phyloP scores from a whole-genome alignment of 805 yeast genomes.

The Pichia nanzhaoensis region DNA sequence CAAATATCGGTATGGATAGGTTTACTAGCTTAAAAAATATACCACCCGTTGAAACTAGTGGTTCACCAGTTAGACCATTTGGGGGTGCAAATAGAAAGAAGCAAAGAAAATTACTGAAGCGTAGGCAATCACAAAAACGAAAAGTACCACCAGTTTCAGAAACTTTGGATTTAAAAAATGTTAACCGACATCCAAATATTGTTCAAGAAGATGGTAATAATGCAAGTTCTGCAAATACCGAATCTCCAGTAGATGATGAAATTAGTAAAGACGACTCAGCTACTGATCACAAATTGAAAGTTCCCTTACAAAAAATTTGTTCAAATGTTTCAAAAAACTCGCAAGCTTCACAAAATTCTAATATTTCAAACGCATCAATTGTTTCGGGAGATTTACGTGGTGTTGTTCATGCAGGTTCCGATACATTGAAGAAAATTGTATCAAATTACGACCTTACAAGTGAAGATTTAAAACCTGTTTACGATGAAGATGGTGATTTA shows the following conservation, averaged over 20 bases:
- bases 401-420: slow-evolving; percentile 11
- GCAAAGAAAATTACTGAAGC: slow-evolving; percentile 37
- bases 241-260: not conserved
- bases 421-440: slow-evolving; percentile 14
- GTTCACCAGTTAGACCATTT: slow-evolving; percentile 56
- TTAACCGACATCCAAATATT: slow-evolving; percentile 7
- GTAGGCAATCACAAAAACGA: slow-evolving; percentile 23
- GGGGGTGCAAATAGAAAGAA: slow-evolving; percentile 64
- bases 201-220: not conserved
- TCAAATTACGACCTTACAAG: slow-evolving; percentile 17
- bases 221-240: not conserved
- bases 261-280: not conserved
- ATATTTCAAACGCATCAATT: slow-evolving; percentile 13
- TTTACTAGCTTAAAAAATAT: slow-evolving; percentile 3
- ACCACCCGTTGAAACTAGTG: slow-evolving; percentile 16
- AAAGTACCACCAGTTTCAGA: slow-evolving; percentile 27
- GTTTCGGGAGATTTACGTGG: slow-evolving; percentile 11
- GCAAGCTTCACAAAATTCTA: slow-evolving; percentile 7
- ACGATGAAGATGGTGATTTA: slow-evolving; percentile 32
- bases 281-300: not conserved
- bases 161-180: slow-evolving; percentile 13
- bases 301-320: slow-evolving; percentile 8
- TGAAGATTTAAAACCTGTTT: slow-evolving; percentile 24
- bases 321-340: slow-evolving; percentile 8
- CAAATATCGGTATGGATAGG: slow-evolving; percentile 16